A percentile compares a stretch with the other conserved stretches of the same genome.
Evolutionary conservation across 2,329 filamentous ascomycete genomes (phyloP).

Genomic region (Coleophoma crateriformis): DNA sequence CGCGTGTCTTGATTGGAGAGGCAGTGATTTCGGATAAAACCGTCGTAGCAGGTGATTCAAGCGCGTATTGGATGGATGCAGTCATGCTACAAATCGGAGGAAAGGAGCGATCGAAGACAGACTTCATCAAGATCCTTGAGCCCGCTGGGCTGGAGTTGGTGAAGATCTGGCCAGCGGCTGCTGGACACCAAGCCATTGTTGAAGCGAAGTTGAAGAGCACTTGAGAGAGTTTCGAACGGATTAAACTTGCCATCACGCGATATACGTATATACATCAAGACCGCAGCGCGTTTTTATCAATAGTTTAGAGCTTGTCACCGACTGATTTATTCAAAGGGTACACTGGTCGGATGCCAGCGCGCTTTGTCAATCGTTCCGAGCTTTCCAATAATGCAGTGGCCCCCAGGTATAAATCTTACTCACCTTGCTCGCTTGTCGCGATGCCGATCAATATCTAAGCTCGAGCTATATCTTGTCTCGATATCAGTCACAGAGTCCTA

Average conservation of each 20-base stretch:
- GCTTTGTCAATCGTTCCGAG: too few relatives aligned
- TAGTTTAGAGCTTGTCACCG: too few relatives aligned
- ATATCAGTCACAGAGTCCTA: too few relatives aligned
- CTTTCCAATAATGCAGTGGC: too few relatives aligned
- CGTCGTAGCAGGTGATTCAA: slow-evolving; percentile 15
- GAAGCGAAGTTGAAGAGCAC: slow-evolving; percentile 13
- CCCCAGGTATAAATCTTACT: too few relatives aligned
- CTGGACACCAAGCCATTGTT: slow-evolving; percentile 12
- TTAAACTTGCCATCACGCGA: background rate
- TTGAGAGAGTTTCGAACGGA: background rate
- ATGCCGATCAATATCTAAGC: too few relatives aligned
- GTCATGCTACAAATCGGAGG: slow-evolving; percentile 24
- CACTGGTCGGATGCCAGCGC: too few relatives aligned
- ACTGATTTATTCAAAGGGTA: too few relatives aligned
- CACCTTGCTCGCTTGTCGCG: too few relatives aligned
- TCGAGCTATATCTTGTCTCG: too few relatives aligned
- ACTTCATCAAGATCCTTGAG: slow-evolving; percentile 27
- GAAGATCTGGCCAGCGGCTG: slow-evolving; percentile 21
- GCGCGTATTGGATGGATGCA: slow-evolving; percentile 26
- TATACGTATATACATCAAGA: too few relatives aligned
- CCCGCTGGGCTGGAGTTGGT: slow-evolving; percentile 26
- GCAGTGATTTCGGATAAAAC: slow-evolving; percentile 28
- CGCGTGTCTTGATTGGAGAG: slow-evolving; percentile 29
- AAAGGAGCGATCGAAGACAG: slow-evolving; percentile 24
- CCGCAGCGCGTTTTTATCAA: too few relatives aligned